phyloP scores from a whole-genome alignment of 352 stramenopile species.

The Globisporangium emineosum region DNA sequence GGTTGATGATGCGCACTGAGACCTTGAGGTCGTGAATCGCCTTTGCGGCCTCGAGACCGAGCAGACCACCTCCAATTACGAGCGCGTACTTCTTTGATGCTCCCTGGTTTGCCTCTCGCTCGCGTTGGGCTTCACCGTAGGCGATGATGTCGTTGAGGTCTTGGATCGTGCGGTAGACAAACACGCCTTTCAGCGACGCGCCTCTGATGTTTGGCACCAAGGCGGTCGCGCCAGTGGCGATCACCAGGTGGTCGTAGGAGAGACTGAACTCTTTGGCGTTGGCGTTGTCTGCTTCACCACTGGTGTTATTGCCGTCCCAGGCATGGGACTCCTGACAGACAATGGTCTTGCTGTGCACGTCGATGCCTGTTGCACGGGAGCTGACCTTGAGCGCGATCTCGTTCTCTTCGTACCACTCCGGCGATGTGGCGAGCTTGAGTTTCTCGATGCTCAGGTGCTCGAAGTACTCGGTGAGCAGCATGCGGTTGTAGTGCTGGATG shows the following conservation, averaged over 20 bases:
- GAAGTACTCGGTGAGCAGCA: conserved; percentile 92
- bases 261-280: conserved; percentile 51
- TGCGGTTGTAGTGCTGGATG: conserved; percentile 90
- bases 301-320: not conserved
- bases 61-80: conserved; percentile 74
- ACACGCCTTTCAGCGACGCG: conserved; percentile 81
- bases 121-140: conserved; percentile 65
- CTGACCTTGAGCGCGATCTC: conserved; percentile 75
- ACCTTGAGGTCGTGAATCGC: conserved; percentile 90
- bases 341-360: conserved; percentile 72
- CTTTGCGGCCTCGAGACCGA: conserved; percentile 86
- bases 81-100: conserved; percentile 35
- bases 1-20: conserved; percentile 89
- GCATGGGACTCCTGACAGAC: conserved; percentile 28
- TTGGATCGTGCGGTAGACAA: conserved; percentile 93
- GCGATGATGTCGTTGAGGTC: conserved; percentile 88
- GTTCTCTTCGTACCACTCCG: conserved; percentile 85
- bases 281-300: conserved; percentile 13
- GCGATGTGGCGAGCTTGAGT: conserved; percentile 75
- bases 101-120: conserved; percentile 12
- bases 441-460: conserved; percentile 86
- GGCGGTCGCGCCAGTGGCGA: conserved; percentile 87
- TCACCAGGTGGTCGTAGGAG: conserved; percentile 85
- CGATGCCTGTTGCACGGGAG: conserved; percentile 73
- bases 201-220: conserved; percentile 86